These are phyloP conservation scores for Penicillium sp. DNA, from an alignment of 2,329 filamentous ascomycete species.

Conservation along the genomic window DNA sequence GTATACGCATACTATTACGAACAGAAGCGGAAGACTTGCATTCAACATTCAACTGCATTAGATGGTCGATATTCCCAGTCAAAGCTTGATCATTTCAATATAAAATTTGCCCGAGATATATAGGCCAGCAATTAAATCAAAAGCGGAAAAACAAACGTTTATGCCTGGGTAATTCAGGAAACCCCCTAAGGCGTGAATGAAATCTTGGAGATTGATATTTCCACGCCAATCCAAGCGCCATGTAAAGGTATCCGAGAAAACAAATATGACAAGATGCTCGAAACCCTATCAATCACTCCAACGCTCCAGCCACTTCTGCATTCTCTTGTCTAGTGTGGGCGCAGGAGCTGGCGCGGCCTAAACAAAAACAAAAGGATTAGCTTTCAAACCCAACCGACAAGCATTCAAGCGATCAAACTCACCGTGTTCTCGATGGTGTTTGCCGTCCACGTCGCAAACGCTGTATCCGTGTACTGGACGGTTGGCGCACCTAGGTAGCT, in stretches of 20 bases:
- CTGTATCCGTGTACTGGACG: constrained; percentile 51
- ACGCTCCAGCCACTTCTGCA: constrained; percentile 56
- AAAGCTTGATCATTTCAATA: background rate
- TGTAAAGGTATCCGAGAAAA: background rate
- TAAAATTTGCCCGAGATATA: background rate
- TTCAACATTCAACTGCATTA: background rate
- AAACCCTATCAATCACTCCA: constrained; percentile 53
- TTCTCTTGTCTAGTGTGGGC: constrained; percentile 48
- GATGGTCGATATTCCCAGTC: background rate
- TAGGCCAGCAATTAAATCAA: background rate
- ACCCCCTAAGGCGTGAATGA: background rate
- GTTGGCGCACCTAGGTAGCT: constrained; percentile 47
- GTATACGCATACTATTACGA: constrained; percentile 1
- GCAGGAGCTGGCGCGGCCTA: constrained; percentile 54
- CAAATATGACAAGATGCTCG: background rate
- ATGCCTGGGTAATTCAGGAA: background rate
- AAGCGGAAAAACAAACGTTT: background rate
- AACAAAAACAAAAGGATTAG: constrained; percentile 2
- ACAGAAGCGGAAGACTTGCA: constrained; percentile 1
- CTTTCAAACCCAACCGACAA: constrained; percentile 4
- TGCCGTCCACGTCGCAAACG: constrained; percentile 50
- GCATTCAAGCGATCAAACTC: constrained; percentile 28
- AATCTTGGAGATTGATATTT: background rate
- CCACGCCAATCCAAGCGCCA: background rate
- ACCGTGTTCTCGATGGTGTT: constrained; percentile 59